Conservation (phyloP, 2,329 filamentous ascomycete species). For the Exophiala alcalophila region DNA sequence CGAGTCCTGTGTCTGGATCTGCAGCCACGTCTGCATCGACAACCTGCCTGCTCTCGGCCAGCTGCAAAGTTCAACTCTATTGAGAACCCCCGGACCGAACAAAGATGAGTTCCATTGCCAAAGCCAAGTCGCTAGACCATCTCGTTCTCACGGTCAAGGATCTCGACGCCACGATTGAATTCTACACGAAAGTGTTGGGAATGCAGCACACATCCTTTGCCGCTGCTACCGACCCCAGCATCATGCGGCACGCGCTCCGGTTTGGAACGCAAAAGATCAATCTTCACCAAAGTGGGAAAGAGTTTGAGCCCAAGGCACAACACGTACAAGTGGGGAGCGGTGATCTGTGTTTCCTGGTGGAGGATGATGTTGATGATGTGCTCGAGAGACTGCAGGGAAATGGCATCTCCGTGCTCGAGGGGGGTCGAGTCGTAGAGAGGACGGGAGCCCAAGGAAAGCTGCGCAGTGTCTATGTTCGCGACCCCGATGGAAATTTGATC, state of each 20-base stretch:
- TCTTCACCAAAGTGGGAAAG: constrained; percentile 56
- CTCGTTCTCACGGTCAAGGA: constrained; percentile 58
- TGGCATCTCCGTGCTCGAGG: constrained; percentile 51
- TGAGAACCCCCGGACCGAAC: neutral
- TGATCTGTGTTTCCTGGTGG: constrained; percentile 59
- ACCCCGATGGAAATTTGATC: constrained; percentile 61
- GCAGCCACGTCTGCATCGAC: no score
- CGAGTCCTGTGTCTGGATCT: no score
- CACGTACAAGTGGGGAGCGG: constrained; percentile 55
- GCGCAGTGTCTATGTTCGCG: constrained; percentile 58
- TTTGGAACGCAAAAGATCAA: constrained; percentile 63
- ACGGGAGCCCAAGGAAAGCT: constrained; percentile 57
- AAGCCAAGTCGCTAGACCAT: constrained; percentile 55
- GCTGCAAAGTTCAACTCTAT: neutral
- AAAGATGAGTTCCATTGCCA: constrained; percentile 21
- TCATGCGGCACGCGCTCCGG: constrained; percentile 50
- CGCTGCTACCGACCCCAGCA: constrained; percentile 39
- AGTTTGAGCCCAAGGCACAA: constrained; percentile 59
- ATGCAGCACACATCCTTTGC: constrained; percentile 56
- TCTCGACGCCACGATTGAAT: constrained; percentile 50
- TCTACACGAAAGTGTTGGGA: constrained; percentile 56
- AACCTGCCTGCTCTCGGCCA: no score
- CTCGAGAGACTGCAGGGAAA: constrained; percentile 42
- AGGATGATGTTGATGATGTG: constrained; percentile 50
- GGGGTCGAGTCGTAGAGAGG: constrained; percentile 51